A percentile compares a stretch with the other conserved stretches of the same genome.
Conservation (phyloP, 2,329 filamentous ascomycete species). For the Pseudogymnoascus sp. region DNA sequence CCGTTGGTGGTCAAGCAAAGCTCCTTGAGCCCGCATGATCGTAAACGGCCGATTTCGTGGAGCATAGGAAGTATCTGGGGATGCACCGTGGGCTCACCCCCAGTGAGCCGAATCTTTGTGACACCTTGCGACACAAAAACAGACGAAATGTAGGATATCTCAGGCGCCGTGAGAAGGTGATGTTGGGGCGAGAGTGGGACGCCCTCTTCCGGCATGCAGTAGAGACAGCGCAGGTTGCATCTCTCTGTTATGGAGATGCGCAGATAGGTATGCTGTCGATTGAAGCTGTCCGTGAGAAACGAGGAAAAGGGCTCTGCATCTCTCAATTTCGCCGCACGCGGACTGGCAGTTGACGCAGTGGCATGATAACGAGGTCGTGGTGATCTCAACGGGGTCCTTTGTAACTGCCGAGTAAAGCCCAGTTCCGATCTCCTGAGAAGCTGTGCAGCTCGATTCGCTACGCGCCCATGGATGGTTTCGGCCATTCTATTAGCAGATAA, state of each 20-base stretch:
- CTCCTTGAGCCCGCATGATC: constrained; percentile 67
- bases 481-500: neutral
- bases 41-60: constrained; percentile 75
- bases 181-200: constrained; percentile 73
- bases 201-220: constrained; percentile 99
- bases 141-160: constrained; percentile 84
- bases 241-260: constrained; percentile 93
- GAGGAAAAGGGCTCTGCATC: constrained; percentile 64
- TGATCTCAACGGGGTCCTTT: neutral
- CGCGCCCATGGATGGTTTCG: neutral
- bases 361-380: neutral
- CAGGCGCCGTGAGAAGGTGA: constrained; percentile 80
- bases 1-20: constrained; percentile 96
- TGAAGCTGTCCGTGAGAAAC: constrained; percentile 84
- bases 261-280: constrained; percentile 89
- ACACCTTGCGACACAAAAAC: constrained; percentile 93
- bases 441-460: neutral
- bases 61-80: constrained; percentile 86
- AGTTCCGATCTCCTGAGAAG: neutral
- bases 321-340: constrained; percentile 29
- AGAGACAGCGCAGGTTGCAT: constrained; percentile 91
- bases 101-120: constrained; percentile 88
- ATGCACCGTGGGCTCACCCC: constrained; percentile 89
- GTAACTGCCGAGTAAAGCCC: neutral
- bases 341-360: neutral